phyloP scores from a whole-genome alignment of 1,284 basidiomycete species.

The Leccinum pseudoinsigne region DNA sequence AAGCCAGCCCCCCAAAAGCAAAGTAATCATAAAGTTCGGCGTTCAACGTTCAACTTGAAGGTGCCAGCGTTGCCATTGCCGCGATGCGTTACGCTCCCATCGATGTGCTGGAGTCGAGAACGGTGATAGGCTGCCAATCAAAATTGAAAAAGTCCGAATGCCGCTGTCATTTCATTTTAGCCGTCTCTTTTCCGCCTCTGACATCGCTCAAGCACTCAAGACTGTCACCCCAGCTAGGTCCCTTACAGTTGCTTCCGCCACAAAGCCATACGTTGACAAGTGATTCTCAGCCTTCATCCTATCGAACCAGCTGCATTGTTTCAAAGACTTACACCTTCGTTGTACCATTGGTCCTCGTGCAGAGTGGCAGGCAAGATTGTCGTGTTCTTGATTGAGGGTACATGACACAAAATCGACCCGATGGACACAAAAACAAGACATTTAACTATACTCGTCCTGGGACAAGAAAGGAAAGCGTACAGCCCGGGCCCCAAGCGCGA shows the following conservation, averaged over 20 bases:
- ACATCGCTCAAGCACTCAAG: neutral
- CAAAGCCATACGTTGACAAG: neutral
- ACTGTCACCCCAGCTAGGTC: neutral
- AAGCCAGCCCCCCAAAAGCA: neutral
- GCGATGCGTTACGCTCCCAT: neutral
- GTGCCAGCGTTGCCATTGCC: neutral
- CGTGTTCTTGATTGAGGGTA: neutral
- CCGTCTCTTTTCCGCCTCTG: neutral
- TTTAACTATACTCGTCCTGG: neutral
- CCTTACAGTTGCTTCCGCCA: neutral
- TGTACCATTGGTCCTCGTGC: neutral
- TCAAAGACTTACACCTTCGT: neutral
- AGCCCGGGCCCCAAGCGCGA: neutral
- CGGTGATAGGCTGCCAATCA: neutral
- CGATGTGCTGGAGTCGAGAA: neutral
- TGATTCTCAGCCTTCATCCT: neutral
- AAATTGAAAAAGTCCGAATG: neutral
- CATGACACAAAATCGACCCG: neutral
- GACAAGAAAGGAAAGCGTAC: neutral
- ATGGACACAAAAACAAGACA: neutral
- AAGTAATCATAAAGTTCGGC: neutral
- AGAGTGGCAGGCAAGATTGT: neutral
- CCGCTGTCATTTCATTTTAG: neutral
- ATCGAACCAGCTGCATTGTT: neutral
- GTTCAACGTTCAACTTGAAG: neutral